Evolutionary conservation across 176 grass and related monocot species (phyloP).

Genomic region (Saccharum officinarum): DNA sequence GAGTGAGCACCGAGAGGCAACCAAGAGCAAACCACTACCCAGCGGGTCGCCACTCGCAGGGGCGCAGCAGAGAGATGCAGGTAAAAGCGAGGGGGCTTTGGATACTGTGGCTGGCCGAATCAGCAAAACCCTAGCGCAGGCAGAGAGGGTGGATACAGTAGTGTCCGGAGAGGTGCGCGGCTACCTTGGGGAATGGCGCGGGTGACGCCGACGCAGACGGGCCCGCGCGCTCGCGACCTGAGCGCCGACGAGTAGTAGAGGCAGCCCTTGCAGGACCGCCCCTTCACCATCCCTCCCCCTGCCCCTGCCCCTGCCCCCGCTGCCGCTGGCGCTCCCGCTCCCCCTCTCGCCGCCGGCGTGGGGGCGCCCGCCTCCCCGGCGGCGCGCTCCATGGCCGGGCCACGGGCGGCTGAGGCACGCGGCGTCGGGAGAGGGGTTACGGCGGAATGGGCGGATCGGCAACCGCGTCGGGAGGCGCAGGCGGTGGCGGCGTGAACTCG

Average conservation of each 20-base stretch:
- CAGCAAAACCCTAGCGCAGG: conserved; percentile 30
- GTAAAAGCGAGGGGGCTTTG: background rate
- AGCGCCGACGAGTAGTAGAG: conserved; percentile 87
- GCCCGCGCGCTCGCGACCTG: conserved; percentile 52
- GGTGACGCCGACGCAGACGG: conserved; percentile 77
- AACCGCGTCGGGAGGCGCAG: background rate
- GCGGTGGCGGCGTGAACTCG: background rate
- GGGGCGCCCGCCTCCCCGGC: conserved; percentile 36
- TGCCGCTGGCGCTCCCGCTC: background rate
- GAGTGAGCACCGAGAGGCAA: too few relatives aligned
- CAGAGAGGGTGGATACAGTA: background rate
- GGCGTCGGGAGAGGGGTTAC: background rate
- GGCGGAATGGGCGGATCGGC: background rate
- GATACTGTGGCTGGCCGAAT: background rate
- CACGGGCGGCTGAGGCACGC: background rate
- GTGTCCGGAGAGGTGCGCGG: background rate
- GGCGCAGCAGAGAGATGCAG: background rate
- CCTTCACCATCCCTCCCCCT: conserved; percentile 39
- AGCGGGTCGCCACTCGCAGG: background rate
- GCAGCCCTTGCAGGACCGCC: conserved; percentile 83
- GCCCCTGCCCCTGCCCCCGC: background rate
- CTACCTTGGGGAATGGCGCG: conserved; percentile 59
- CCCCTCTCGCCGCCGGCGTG: conserved; percentile 3
- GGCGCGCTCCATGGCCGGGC: conserved; percentile 30
- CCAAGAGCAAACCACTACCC: background rate